phyloP scores from a whole-genome alignment of 495 filamentous ascomycete genomes.

The Rostrohypoxylon terebratum region DNA sequence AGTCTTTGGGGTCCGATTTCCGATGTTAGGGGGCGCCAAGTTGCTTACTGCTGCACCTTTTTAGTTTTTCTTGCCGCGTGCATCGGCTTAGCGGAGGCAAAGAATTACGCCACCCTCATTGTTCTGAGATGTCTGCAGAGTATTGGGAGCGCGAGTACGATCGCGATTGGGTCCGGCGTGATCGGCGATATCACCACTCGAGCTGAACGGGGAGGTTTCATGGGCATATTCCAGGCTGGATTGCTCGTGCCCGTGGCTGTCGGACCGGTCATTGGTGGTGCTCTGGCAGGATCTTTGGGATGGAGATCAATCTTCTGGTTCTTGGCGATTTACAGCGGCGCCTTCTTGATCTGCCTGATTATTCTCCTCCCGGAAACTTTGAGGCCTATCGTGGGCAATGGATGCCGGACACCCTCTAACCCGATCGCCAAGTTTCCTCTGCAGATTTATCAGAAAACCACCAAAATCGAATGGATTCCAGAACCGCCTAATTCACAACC shows the following conservation, averaged over 20 bases:
- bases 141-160: constrained; percentile 64
- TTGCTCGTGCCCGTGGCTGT: constrained; percentile 61
- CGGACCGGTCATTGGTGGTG: constrained; percentile 68
- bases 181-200: constrained; percentile 67
- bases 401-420: constrained; percentile 49
- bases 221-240: constrained; percentile 66
- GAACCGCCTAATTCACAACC: constrained; percentile 32
- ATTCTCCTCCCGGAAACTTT: constrained; percentile 66
- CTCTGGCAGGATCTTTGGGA: constrained; percentile 62
- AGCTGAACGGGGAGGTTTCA: constrained; percentile 65
- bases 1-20: constrained; percentile 64
- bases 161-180: constrained; percentile 67
- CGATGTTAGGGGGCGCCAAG: constrained; percentile 61
- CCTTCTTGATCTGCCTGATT: constrained; percentile 57
- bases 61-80: constrained; percentile 61
- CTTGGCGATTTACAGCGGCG: constrained; percentile 60
- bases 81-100: constrained; percentile 60
- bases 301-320: constrained; percentile 72
- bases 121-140: constrained; percentile 64
- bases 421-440: constrained; percentile 53
- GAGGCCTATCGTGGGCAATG: constrained; percentile 66
- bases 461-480: constrained; percentile 37
- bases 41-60: constrained; percentile 61
- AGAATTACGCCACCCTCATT: constrained; percentile 60
- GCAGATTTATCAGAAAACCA: constrained; percentile 49